Base-by-base conservation (phyloP, 768 basidiomycete genomes). In the Hygrophorus pudorinus region DNA sequence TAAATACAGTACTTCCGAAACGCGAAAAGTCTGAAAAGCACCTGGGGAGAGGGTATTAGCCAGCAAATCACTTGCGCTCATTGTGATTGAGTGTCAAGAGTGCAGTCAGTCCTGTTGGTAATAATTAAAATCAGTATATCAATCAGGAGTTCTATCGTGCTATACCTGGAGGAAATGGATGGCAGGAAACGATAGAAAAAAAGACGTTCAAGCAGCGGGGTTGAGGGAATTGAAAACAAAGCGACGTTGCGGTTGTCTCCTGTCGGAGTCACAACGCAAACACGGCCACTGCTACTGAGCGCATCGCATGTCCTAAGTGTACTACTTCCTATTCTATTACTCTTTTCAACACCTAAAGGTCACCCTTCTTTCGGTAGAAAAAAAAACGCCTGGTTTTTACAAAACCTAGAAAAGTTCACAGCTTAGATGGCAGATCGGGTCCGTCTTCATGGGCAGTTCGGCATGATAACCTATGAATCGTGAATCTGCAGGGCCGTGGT, bases 61-160 rank as follows among this genome's bases (percentile, higher is more conserved):
- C 58, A 98, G 81, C 48, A 97, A 81, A 63, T 88, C 80, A 46
- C 78, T 82, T 53, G 89, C 88, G 72, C 89, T 89, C 90, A 94
- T 93, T 59, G 43, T 48, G 47, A 35, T 28, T 20, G 38, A 35
- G 29, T 14, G n/a, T 14, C 20, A 14, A 37, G 43, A 16, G 12
- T 16, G 20, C 31, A 36, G 20, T 35, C 31, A 36, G 20, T 35
- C n/a, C n/a, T 21, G 27, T n/a, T 28, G 43, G 21, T n/a, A 7
- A n/a, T 20, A 32, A 11, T 44, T 37, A 36, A 13, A 34, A 14
- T 44, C 4, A 24, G 24, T 3, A 24, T 24, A 24, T 24, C 7
- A 24, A 7, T 24, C 24, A 24, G 24, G 24, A 7, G 24, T 24
- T 24, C 7, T 7, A 24, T 7, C 24, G 7, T 24, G 24, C 24